Evolutionary conservation across 2,329 filamentous ascomycete species (phyloP).

Genomic region (Colletotrichum orchidophilum): DNA sequence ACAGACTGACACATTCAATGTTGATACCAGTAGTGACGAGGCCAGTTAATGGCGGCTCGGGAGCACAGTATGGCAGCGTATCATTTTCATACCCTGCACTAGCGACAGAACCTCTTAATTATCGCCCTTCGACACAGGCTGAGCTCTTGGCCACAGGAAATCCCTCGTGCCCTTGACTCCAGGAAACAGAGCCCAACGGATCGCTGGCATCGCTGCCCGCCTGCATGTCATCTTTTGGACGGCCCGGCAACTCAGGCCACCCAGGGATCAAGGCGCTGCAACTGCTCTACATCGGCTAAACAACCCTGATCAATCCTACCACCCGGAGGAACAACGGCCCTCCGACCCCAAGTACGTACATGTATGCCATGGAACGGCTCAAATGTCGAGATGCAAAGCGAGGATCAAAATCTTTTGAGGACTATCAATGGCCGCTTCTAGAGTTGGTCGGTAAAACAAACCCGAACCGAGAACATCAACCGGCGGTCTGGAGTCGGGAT

Average conservation of each 20-base stretch:
- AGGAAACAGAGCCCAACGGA: conserved; percentile 3
- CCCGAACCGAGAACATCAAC: not conserved
- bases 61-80: not conserved
- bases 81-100: not conserved
- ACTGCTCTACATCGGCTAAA: conserved; percentile 20
- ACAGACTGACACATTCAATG: not conserved
- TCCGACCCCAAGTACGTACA: not conserved
- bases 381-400: not conserved
- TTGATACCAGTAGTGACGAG: not conserved
- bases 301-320: not conserved
- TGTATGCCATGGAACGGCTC: not conserved
- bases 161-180: conserved; percentile 19
- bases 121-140: conserved; percentile 12
- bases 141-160: not conserved
- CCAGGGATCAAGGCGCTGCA: not conserved
- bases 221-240: conserved; percentile 13
- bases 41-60: not conserved
- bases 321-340: not conserved
- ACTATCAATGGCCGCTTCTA: not conserved
- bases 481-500: conserved; percentile 11
- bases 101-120: not conserved
- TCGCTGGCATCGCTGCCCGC: conserved; percentile 6
- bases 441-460: not conserved
- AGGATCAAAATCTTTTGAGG: not conserved
- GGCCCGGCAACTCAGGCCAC: conserved; percentile 8